Evolutionary conservation across 768 basidiomycete species (phyloP).

Genomic region (Austroboletus eburneus): DNA sequence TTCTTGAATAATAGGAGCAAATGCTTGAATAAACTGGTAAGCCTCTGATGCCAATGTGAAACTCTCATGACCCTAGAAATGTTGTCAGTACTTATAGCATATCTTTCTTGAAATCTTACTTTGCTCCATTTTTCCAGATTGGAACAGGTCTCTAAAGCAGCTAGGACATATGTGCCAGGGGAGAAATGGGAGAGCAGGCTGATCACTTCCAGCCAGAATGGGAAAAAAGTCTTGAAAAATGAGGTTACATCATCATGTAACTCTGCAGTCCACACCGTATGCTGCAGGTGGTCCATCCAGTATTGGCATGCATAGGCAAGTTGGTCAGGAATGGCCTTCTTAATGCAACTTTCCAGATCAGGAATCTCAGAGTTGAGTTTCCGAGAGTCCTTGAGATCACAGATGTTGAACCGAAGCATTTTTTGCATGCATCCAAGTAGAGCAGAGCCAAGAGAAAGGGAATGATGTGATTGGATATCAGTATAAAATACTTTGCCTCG

Average conservation of each 20-base stretch:
- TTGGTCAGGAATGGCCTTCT: slow-evolving; percentile 23
- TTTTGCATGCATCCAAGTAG: slow-evolving; percentile 30
- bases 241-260: slow-evolving; percentile 13
- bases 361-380: slow-evolving; percentile 25
- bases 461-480: slow-evolving; percentile 9
- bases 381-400: slow-evolving; percentile 33
- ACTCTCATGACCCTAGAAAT: slow-evolving; percentile 10
- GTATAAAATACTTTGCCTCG: slow-evolving; percentile 20
- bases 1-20: background rate
- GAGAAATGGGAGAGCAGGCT: slow-evolving; percentile 13
- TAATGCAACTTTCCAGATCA: slow-evolving; percentile 14
- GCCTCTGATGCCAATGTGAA: background rate
- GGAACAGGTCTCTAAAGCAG: slow-evolving; percentile 10
- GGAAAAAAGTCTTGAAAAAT: slow-evolving; percentile 24
- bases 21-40: background rate
- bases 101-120: slow-evolving; percentile 2
- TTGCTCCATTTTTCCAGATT: slow-evolving; percentile 13
- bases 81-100: background rate
- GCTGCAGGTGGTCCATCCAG: slow-evolving; percentile 32
- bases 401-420: slow-evolving; percentile 39
- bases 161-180: slow-evolving; percentile 2
- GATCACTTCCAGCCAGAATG: slow-evolving; percentile 40
- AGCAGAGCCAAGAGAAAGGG: slow-evolving; percentile 19
- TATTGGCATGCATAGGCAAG: slow-evolving; percentile 36
- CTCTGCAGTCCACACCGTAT: slow-evolving; percentile 8